Evolutionary conservation across 805 yeast species (phyloP).

Genomic region (Nakazawaea ambrosiae): DNA sequence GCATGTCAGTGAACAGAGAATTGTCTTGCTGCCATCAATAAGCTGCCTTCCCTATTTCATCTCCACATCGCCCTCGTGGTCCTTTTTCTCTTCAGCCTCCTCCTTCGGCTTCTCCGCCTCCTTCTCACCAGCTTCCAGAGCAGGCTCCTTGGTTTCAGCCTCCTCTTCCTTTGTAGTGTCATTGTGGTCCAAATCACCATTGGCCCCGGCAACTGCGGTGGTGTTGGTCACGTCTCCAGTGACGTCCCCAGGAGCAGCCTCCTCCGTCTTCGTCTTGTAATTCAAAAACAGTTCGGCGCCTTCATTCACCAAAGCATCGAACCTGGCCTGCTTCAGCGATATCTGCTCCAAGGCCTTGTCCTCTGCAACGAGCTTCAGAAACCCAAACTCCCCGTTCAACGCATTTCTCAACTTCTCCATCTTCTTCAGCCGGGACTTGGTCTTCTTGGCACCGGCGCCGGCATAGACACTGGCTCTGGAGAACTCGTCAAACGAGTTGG

Average conservation of each 20-base stretch:
- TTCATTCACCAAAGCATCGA: constrained; percentile 27
- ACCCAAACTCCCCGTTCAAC: constrained; percentile 48
- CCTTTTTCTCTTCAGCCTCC: constrained; percentile 10
- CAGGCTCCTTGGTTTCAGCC: not conserved
- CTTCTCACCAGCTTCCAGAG: constrained; percentile 1
- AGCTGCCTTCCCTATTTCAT: too few relatives aligned
- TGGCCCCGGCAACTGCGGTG: too few relatives aligned
- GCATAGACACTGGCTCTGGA: constrained; percentile 50
- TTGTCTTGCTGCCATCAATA: too few relatives aligned
- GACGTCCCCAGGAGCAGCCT: too few relatives aligned
- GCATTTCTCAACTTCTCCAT: constrained; percentile 14
- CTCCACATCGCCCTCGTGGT: constrained; percentile 13
- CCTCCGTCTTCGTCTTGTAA: constrained; percentile 7
- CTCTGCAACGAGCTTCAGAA: constrained; percentile 42
- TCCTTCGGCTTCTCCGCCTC: not conserved
- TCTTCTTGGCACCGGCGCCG: constrained; percentile 24
- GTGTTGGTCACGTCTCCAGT: too few relatives aligned
- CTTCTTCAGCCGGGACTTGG: constrained; percentile 18
- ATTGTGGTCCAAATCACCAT: too few relatives aligned
- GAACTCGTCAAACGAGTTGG: constrained; percentile 72
- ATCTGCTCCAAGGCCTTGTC: constrained; percentile 19
- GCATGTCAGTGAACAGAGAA: too few relatives aligned
- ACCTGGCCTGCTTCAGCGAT: constrained; percentile 22
- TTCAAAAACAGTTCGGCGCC: constrained; percentile 29
- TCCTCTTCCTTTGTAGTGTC: not conserved